Percentiles rank a stretch among this genome's conserved stretches.
These are phyloP conservation scores for Psilocybe sp. DNA, from an alignment of 768 basidiomycete genomes.

Conservation along the genomic window DNA sequence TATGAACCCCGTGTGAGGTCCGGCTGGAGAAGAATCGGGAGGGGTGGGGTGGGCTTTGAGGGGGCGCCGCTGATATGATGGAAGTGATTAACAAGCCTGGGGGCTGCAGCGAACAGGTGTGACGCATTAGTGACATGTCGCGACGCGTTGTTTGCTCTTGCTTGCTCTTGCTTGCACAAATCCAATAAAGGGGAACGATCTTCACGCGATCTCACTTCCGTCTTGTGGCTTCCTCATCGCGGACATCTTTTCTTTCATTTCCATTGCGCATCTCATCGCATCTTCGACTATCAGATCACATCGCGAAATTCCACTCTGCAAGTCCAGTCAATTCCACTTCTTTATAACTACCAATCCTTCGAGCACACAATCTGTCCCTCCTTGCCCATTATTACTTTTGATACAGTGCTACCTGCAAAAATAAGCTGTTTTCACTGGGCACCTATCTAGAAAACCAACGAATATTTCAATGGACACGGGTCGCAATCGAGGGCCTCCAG, in stretches of 20 bases:
- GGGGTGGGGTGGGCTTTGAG: too few relatives aligned
- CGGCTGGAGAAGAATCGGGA: too few relatives aligned
- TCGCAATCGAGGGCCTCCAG: slow-evolving; percentile 19
- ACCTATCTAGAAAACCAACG: not conserved
- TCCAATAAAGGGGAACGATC: not conserved
- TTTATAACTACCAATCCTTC: not conserved
- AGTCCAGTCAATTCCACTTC: not conserved
- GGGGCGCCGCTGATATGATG: too few relatives aligned
- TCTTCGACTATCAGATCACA: too few relatives aligned
- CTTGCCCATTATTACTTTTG: too few relatives aligned
- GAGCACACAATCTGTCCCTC: not conserved
- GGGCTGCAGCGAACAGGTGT: slow-evolving; percentile 1
- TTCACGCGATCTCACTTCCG: not conserved
- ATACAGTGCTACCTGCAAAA: too few relatives aligned
- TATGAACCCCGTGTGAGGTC: too few relatives aligned
- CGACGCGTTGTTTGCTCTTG: slow-evolving; percentile 45
- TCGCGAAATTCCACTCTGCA: too few relatives aligned
- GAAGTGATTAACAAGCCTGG: too few relatives aligned
- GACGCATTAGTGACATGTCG: slow-evolving; percentile 15
- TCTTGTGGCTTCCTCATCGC: not conserved
- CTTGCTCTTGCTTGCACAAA: slow-evolving; percentile 29
- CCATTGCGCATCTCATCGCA: too few relatives aligned
- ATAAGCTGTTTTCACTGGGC: not conserved
- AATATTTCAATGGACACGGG: slow-evolving; percentile 24
- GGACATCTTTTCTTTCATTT: too few relatives aligned